Evolutionary conservation across 257 asterid genomes (phyloP).

Genomic region (Salvia miltiorrhiza): DNA sequence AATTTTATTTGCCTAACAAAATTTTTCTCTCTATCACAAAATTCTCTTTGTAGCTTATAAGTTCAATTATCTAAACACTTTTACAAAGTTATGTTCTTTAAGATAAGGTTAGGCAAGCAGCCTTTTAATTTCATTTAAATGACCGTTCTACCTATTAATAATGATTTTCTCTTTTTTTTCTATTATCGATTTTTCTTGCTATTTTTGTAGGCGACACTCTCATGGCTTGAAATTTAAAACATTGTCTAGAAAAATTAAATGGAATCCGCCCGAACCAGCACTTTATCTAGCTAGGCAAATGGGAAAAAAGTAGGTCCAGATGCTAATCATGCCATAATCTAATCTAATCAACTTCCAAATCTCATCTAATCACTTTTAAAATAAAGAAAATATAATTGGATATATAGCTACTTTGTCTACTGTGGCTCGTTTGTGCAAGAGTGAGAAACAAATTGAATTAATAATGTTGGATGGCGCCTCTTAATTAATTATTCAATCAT

Average conservation of each 20-base stretch:
- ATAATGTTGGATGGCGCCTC: slow-evolving; percentile 3
- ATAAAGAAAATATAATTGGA: slow-evolving; percentile 1
- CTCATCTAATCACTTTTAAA: slow-evolving; percentile 5
- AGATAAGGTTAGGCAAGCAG: no score
- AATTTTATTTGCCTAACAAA: no score
- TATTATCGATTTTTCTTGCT: background rate
- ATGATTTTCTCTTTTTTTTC: slow-evolving; percentile 5
- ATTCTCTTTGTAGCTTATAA: no score
- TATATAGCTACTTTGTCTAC: slow-evolving; percentile 22
- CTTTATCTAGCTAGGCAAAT: slow-evolving; percentile 18
- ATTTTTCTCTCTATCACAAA: no score
- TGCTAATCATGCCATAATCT: slow-evolving; percentile 29
- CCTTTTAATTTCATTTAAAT: no score
- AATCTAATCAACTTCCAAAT: slow-evolving; percentile 23
- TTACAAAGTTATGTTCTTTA: no score
- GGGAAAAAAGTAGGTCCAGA: slow-evolving; percentile 13
- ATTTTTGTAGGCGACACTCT: slow-evolving; percentile 8
- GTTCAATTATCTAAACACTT: no score
- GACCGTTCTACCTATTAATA: background rate
- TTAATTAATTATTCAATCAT: background rate
- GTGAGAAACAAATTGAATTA: slow-evolving; percentile 25
- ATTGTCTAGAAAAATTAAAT: background rate
- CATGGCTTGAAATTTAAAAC: slow-evolving; percentile 14
- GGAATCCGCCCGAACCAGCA: slow-evolving; percentile 19
- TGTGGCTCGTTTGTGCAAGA: slow-evolving; percentile 33